These are phyloP conservation scores for Penicillium desertorum DNA, from an alignment of 495 filamentous ascomycete genomes.

Conservation along the genomic window DNA sequence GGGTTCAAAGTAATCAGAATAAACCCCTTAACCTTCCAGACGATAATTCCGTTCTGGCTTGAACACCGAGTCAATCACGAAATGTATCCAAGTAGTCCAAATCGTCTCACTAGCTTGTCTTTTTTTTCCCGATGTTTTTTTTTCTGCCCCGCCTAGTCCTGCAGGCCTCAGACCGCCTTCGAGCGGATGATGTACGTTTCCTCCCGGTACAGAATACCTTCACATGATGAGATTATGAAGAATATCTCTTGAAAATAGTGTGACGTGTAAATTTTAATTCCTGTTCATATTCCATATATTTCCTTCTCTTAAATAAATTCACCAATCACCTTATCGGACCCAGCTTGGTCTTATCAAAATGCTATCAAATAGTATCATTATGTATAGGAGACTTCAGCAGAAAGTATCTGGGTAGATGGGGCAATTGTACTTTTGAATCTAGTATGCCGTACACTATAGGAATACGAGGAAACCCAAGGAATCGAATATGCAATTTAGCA, in stretches of 20 bases:
- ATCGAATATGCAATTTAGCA: neutral
- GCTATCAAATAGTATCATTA: neutral
- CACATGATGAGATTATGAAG: neutral
- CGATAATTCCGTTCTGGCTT: neutral
- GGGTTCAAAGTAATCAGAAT: neutral
- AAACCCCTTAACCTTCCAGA: neutral
- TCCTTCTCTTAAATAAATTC: neutral
- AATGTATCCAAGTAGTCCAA: neutral
- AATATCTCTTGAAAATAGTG: neutral
- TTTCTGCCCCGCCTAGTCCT: constrained; percentile 14
- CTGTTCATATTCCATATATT: neutral
- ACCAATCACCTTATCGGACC: neutral
- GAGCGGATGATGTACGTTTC: neutral
- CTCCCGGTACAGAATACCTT: neutral
- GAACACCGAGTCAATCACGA: neutral
- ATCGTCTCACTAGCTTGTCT: neutral
- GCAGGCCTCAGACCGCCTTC: constrained; percentile 12
- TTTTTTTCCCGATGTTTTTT: constrained; percentile 14
- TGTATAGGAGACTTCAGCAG: neutral
- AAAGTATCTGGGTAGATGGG: neutral
- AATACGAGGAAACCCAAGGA: neutral
- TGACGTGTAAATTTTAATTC: neutral
- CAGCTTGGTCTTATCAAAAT: neutral
- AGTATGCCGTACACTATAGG: neutral
- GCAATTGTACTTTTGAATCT: neutral